Conservation (phyloP, 2,329 filamentous ascomycete genomes). For the Stachybotrys echinatus region DNA sequence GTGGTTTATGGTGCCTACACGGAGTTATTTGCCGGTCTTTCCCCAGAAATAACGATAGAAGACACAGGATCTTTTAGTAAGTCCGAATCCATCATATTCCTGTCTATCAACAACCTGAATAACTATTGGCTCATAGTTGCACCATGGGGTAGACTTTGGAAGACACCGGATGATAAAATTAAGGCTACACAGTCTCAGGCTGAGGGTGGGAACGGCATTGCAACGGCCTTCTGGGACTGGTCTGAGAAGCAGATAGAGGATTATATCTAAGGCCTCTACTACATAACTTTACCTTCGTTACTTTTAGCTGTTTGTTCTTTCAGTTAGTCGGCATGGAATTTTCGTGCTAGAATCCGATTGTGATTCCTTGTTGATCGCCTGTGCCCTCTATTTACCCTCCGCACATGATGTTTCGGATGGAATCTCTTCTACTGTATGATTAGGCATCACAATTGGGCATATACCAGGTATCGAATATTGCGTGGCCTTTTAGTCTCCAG, state of each 20-base stretch:
- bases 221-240: slow-evolving; percentile 32
- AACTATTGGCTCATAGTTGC: slow-evolving; percentile 18
- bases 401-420: too few relatives aligned
- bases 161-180: slow-evolving; percentile 21
- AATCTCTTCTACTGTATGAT: too few relatives aligned
- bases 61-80: slow-evolving; percentile 11
- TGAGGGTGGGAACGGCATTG: slow-evolving; percentile 28
- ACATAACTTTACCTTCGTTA: too few relatives aligned
- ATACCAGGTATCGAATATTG: too few relatives aligned
- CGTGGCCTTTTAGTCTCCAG: too few relatives aligned
- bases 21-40: slow-evolving; percentile 39
- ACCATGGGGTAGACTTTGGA: slow-evolving; percentile 30
- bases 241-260: slow-evolving; percentile 24
- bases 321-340: too few relatives aligned
- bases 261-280: not conserved
- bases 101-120: not conserved
- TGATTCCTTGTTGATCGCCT: too few relatives aligned
- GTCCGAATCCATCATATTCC: not conserved
- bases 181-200: slow-evolving; percentile 18
- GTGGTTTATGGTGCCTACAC: slow-evolving; percentile 39
- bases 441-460: too few relatives aligned
- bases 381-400: too few relatives aligned
- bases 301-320: too few relatives aligned
- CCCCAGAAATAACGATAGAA: slow-evolving; percentile 33
- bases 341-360: too few relatives aligned